phyloP scores from a whole-genome alignment of 495 filamentous ascomycete species.

The Daldinia caldariorum region DNA sequence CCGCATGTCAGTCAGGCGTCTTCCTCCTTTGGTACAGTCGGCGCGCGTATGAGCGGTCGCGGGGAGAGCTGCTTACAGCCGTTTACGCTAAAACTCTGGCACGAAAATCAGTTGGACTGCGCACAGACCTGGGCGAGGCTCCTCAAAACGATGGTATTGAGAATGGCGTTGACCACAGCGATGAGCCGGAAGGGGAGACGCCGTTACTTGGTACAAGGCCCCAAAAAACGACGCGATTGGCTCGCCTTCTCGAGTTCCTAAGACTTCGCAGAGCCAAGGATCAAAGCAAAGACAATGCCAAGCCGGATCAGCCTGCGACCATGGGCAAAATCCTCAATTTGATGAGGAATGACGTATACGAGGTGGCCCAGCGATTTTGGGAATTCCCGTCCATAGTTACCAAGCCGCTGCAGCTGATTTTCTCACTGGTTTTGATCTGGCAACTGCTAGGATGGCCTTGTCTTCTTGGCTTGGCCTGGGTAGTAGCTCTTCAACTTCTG shows the following conservation, averaged over 20 bases:
- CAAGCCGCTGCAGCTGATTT: constrained; percentile 72
- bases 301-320: constrained; percentile 67
- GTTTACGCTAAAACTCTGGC: constrained; percentile 84
- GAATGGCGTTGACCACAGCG: constrained; percentile 22
- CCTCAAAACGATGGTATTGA: constrained; percentile 42
- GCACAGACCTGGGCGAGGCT: constrained; percentile 30
- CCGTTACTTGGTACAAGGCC: constrained; percentile 34
- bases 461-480: constrained; percentile 72
- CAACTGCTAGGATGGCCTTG: constrained; percentile 81
- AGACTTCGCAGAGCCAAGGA: constrained; percentile 22
- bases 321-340: constrained; percentile 88
- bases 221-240: constrained; percentile 29
- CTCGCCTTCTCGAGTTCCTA: constrained; percentile 36
- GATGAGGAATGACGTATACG: constrained; percentile 80
- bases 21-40: constrained; percentile 79
- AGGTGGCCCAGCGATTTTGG: constrained; percentile 84
- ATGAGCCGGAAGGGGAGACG: constrained; percentile 21
- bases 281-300: constrained; percentile 13
- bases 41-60: constrained; percentile 78
- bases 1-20: constrained; percentile 71
- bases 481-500: constrained; percentile 69
- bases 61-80: constrained; percentile 89
- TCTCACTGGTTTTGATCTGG: constrained; percentile 77
- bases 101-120: constrained; percentile 69
- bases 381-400: constrained; percentile 74